Base-by-base conservation (phyloP, 2,329 filamentous ascomycete species). In the Rhinocladiella similis region DNA sequence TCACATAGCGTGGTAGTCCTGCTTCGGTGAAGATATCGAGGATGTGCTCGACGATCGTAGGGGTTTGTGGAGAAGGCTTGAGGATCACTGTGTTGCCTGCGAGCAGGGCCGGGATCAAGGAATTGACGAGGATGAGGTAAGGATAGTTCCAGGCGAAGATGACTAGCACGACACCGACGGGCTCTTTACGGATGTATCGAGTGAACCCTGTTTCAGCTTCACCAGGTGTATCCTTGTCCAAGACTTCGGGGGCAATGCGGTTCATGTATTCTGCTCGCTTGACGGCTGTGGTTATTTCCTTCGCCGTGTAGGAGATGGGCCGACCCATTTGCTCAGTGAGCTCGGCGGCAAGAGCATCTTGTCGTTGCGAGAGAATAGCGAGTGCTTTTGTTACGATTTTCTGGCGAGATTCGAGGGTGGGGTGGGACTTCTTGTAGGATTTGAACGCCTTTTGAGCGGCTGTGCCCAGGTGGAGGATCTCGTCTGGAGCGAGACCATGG, bases 141-240 rank as follows among this genome's bases (percentile, higher is more conserved):
- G 93, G 93, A 69, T 97, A 97, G 76, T 97, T 97, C 93, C 93
- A 97, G 0, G 93, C 89, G 74, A 97, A 97, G 59, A 97, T 84
- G 63, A 97, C 82, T 57, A 97, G 80, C 14, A 94, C 89, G 10
- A 91, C 91, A 1, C 93, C 93, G 50, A 97, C 83, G 0, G 93
- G 90, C 7, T 90, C 84, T 74, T 95, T 96, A 71, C 87, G 86
- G 70, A 97, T 91, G 69, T 90, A 97, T 63, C 93, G 83, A 76
- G 87, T 91, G 79, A 96, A 97, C 0, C 93, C 92, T 68, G 88
- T 84, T 75, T 97, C 91, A 2, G 84, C 74, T 70, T 96, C 90
- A 7, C 92, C 92, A 27, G 88, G 83, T 0, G 90, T 91, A 66
- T 95, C 89, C 67, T 86, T 84, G 51, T 69, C 69, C 19, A 97